Evolutionary conservation across 805 yeast species (phyloP), one percentile per base, ranked within the genome.

Genomic region (Grigorovia jiainica): DNA sequence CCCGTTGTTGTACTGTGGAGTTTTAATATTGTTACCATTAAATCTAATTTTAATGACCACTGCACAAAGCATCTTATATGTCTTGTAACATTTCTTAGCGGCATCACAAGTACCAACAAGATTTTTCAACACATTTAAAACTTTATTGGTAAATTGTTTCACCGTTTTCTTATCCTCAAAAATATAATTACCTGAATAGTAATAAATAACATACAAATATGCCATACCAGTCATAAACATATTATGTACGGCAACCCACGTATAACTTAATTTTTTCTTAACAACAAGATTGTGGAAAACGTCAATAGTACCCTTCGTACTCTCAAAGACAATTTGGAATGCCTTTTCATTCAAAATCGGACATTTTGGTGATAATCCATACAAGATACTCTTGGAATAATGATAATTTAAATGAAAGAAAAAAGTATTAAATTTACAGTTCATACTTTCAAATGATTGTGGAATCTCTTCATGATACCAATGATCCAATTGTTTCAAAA

Each of bases 211-310:
- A 56, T 83, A 87, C 35, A 87, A 65, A 51, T 78, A 87, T 1
- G 95, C 82, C 21, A 90, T 82, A 1, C 95, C 94, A 0, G 95
- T 89, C 82, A 84, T 81, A 57, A 86, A 86, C 41, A 86, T 66
- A 56, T 86, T 87, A 58, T 87, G 95, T 3, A 86, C 89, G 0
- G 94, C 92, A 2, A 87, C 89, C 96, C 96, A 87, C 0, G 95
- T 85, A 60, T 84, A 87, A 59, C 86, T 86, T 45, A 87, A 71
- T 37, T 75, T 67, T 51, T 73, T 74, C 23, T 69, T 69, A n/a
- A 66, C 59, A 49, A 72, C 74, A 31, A 87, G 63, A 40, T 72
- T 73, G 39, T 72, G 65, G 57, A 84, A 87, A 24, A 79, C 72
- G 27, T 68, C 64, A 41, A 87, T 79, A 29, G 86, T 72, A 35